Conservation (phyloP, 2,329 filamentous ascomycete species). For the Penicillium hesseltinei region DNA sequence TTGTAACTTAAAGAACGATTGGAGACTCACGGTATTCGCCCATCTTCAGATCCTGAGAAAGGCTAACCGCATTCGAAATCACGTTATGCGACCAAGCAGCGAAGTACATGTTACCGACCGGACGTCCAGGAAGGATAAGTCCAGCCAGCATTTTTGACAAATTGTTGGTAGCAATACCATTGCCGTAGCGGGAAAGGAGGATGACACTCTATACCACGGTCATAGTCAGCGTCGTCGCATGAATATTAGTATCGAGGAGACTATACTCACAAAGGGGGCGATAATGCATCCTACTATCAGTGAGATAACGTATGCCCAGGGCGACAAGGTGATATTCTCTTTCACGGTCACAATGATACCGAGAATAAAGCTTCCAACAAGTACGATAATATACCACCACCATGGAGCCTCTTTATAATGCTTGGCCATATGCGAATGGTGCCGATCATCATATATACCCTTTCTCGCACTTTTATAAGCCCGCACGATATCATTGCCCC, state of each 20-base stretch:
- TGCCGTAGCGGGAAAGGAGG: slow-evolving; percentile 54
- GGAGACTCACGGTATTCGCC: slow-evolving; percentile 54
- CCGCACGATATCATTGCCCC: slow-evolving; percentile 52
- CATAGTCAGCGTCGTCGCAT: not conserved
- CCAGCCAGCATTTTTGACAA: slow-evolving; percentile 58
- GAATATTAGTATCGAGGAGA: not conserved
- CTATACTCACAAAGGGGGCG: slow-evolving; percentile 24
- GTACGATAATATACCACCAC: slow-evolving; percentile 34
- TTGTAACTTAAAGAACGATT: slow-evolving; percentile 20
- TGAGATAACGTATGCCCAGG: slow-evolving; percentile 34
- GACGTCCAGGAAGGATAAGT: slow-evolving; percentile 51
- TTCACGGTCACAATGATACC: slow-evolving; percentile 31
- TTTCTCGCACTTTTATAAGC: slow-evolving; percentile 50
- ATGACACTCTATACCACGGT: slow-evolving; percentile 46
- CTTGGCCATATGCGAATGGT: slow-evolving; percentile 54
- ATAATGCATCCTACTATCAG: slow-evolving; percentile 30
- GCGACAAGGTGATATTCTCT: slow-evolving; percentile 31
- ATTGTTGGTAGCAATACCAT: slow-evolving; percentile 59
- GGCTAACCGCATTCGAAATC: slow-evolving; percentile 50
- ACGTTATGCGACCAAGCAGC: slow-evolving; percentile 60
- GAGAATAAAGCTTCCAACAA: slow-evolving; percentile 31
- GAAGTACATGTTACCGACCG: slow-evolving; percentile 59
- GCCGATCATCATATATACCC: slow-evolving; percentile 50
- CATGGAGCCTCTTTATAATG: slow-evolving; percentile 52
- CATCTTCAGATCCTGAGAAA: slow-evolving; percentile 57